Percentiles rank a stretch among this genome's conserved stretches.
phyloP scores from a whole-genome alignment of 805 yeast species.

The Starmerella stigmatis region DNA sequence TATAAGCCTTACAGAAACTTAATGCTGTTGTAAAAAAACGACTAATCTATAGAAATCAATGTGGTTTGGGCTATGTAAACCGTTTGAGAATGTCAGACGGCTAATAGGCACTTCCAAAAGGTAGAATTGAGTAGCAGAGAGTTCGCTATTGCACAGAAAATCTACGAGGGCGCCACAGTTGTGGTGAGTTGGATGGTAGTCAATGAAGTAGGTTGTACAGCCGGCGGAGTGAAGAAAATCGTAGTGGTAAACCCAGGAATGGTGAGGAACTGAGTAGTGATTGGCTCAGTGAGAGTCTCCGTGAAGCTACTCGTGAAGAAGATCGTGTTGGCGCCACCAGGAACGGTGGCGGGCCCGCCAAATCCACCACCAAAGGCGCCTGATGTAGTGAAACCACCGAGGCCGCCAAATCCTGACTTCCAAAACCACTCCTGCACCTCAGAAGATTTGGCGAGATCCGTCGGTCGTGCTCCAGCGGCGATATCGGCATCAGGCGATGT shows the following conservation, averaged over 20 bases:
- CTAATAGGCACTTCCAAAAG: no score
- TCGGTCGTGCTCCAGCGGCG: no score
- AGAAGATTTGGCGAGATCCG: no score
- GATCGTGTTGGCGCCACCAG: background rate
- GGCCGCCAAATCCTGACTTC: background rate
- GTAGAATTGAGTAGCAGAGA: background rate
- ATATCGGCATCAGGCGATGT: background rate
- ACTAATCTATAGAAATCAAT: no score
- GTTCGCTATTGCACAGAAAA: no score
- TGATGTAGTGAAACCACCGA: no score
- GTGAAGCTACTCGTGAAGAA: background rate
- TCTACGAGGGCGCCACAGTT: background rate
- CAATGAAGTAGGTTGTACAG: background rate
- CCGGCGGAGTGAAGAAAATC: background rate
- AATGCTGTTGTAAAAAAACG: no score
- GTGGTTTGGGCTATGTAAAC: no score
- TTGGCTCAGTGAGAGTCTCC: background rate
- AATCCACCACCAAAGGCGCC: conserved; percentile 1
- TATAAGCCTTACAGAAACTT: no score
- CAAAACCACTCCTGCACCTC: background rate
- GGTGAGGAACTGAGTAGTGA: background rate
- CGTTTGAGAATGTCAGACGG: no score
- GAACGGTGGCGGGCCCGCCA: background rate
- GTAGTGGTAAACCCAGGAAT: conserved; percentile 1
- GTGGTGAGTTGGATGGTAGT: background rate